These are phyloP conservation scores for Phytophthora sansomeana DNA, from an alignment of 352 stramenopile species.

Conservation along the genomic window DNA sequence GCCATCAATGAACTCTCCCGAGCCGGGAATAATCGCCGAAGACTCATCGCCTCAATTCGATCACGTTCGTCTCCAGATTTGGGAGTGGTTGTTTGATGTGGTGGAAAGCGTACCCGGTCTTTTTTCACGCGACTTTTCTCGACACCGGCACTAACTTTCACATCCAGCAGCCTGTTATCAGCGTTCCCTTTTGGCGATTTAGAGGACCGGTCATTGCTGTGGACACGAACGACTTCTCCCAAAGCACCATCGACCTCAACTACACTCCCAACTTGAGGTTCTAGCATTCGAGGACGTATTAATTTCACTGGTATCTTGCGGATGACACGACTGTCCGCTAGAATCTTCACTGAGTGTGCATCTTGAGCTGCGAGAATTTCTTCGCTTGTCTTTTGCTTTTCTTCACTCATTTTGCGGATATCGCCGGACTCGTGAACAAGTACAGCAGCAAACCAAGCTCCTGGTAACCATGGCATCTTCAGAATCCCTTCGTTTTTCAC, in stretches of 20 bases:
- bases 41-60: slow-evolving; percentile 75
- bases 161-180: slow-evolving; percentile 47
- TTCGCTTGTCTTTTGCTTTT: slow-evolving; percentile 23
- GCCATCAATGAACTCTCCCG: slow-evolving; percentile 62
- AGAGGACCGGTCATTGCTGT: slow-evolving; percentile 29
- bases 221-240: slow-evolving; percentile 65
- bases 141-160: slow-evolving; percentile 54
- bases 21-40: slow-evolving; percentile 70
- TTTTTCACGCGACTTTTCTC: slow-evolving; percentile 68
- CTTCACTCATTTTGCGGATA: slow-evolving; percentile 13
- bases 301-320: slow-evolving; percentile 53
- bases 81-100: slow-evolving; percentile 14
- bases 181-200: slow-evolving; percentile 5
- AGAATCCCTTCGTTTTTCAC: slow-evolving; percentile 52
- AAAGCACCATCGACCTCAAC: slow-evolving; percentile 73
- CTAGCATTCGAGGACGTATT: slow-evolving; percentile 44
- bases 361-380: slow-evolving; percentile 27
- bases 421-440: slow-evolving; percentile 40
- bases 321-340: slow-evolving; percentile 46
- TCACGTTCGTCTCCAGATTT: slow-evolving; percentile 29
- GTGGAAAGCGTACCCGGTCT: slow-evolving; percentile 60
- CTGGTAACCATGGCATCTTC: slow-evolving; percentile 47
- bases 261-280: slow-evolving; percentile 73
- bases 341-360: slow-evolving; percentile 53
- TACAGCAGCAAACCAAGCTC: slow-evolving; percentile 69